These are phyloP conservation scores for Pterocarpus santalinus DNA, from an alignment of 306 rosid genomes.

Conservation along the genomic window DNA sequence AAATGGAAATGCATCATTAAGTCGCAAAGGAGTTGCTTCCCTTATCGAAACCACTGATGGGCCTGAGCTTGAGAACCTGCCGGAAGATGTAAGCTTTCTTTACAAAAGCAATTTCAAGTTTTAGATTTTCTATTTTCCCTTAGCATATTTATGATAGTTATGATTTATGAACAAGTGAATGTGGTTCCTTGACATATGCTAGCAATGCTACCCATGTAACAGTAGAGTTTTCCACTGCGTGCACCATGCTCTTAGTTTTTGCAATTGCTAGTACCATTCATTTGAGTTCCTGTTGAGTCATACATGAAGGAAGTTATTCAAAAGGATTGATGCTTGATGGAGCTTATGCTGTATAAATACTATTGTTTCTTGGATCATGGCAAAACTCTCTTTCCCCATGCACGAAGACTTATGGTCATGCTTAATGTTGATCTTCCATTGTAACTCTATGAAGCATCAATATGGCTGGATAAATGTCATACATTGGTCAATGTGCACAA, in stretches of 20 bases:
- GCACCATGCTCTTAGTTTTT: conserved; percentile 20
- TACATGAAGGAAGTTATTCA: conserved; percentile 24
- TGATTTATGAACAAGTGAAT: conserved; percentile 6
- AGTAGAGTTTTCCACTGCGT: conserved; percentile 3
- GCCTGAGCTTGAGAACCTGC: conserved; percentile 35
- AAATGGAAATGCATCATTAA: conserved; percentile 43
- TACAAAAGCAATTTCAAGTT: conserved; percentile 8
- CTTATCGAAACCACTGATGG: conserved; percentile 41
- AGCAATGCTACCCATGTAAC: neutral
- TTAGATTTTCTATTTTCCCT: neutral
- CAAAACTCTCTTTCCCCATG: neutral
- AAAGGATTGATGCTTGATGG: conserved; percentile 12
- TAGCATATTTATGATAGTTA: conserved; percentile 16
- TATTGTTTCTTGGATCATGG: conserved; percentile 8
- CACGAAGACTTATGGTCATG: neutral
- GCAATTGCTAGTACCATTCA: conserved; percentile 1
- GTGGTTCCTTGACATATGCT: conserved; percentile 17
- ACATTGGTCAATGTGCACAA: too few species aligned
- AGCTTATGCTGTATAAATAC: neutral
- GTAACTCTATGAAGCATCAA: too few species aligned
- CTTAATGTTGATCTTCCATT: conserved; percentile 5
- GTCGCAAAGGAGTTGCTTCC: conserved; percentile 45
- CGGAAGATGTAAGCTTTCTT: conserved; percentile 60
- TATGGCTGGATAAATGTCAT: too few species aligned
- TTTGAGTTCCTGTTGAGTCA: neutral